These are phyloP conservation scores for Tricladium varicosporioides DNA, from an alignment of 2,329 filamentous ascomycete species.

Conservation along the genomic window DNA sequence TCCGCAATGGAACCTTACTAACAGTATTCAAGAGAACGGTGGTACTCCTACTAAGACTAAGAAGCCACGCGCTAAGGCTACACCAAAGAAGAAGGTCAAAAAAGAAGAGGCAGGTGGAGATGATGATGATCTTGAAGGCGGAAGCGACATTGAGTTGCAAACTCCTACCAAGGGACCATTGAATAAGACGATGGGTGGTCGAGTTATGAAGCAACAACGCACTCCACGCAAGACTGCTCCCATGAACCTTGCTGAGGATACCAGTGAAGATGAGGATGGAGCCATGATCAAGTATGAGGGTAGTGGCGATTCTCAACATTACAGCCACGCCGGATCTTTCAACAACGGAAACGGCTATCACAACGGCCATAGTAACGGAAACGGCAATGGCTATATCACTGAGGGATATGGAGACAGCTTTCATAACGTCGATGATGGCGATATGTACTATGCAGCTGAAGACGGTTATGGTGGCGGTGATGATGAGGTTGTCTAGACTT, in stretches of 20 bases:
- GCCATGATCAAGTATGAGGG: slow-evolving; percentile 1
- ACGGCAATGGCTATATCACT: slow-evolving; percentile 4
- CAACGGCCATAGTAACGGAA: slow-evolving; percentile 2
- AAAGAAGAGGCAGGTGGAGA: slow-evolving; percentile 12
- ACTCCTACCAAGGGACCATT: slow-evolving; percentile 11
- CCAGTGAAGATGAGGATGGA: slow-evolving; percentile 6
- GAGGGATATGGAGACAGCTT: not conserved
- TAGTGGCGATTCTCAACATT: not conserved
- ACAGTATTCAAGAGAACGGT: slow-evolving; percentile 15
- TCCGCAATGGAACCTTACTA: slow-evolving; percentile 21
- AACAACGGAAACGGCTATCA: slow-evolving; percentile 6
- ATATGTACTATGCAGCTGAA: not conserved
- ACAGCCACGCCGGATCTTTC: not conserved
- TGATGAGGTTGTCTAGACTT: too few species aligned
- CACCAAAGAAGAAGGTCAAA: slow-evolving; percentile 1
- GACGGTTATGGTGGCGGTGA: too few species aligned
- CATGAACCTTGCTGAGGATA: not conserved
- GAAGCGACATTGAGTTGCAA: slow-evolving; percentile 18
- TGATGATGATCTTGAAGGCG: slow-evolving; percentile 2
- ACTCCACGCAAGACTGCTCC: not conserved
- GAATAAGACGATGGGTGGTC: slow-evolving; percentile 23
- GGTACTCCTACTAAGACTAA: not conserved
- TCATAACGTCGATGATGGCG: slow-evolving; percentile 8
- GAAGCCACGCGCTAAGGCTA: slow-evolving; percentile 1
- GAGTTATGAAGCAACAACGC: slow-evolving; percentile 19